Conservation (phyloP, 2,329 filamentous ascomycete species). For the Calonectria pauciramosa region DNA sequence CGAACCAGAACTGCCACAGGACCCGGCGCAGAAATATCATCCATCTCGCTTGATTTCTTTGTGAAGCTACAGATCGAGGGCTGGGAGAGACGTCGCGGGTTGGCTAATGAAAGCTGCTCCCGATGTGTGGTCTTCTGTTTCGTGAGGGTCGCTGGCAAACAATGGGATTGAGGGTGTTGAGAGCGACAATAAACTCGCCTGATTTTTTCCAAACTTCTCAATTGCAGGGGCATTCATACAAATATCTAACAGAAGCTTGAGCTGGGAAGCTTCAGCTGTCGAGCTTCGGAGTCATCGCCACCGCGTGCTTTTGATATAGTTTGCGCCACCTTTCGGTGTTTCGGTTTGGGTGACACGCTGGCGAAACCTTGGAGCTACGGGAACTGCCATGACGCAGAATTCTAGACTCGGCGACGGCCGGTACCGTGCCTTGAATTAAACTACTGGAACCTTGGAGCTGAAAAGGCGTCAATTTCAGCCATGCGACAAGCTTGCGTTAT, state of each 20-base stretch:
- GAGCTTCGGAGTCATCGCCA: neutral
- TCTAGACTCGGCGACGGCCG: slow-evolving; percentile 1
- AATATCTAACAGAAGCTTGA: neutral
- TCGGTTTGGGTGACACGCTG: neutral
- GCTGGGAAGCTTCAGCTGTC: neutral
- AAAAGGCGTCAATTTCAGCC: neutral
- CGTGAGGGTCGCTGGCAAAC: neutral
- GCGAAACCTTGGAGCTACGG: neutral
- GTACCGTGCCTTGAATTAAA: neutral
- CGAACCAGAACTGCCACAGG: neutral
- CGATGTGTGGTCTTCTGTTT: neutral
- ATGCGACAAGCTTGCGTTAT: neutral
- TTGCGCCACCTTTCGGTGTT: neutral
- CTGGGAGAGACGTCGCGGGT: neutral
- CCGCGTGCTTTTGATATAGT: neutral
- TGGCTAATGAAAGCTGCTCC: neutral
- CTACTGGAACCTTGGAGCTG: neutral
- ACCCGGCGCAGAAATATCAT: neutral
- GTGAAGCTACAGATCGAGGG: too few relatives aligned
- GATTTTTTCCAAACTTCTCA: neutral
- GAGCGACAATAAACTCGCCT: neutral
- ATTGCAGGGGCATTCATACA: neutral
- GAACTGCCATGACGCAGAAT: neutral
- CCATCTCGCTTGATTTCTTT: neutral
- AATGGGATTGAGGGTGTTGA: neutral